Conservation (phyloP, 108 stramenopile species). For the Aureococcus anophagefferens region DNA sequence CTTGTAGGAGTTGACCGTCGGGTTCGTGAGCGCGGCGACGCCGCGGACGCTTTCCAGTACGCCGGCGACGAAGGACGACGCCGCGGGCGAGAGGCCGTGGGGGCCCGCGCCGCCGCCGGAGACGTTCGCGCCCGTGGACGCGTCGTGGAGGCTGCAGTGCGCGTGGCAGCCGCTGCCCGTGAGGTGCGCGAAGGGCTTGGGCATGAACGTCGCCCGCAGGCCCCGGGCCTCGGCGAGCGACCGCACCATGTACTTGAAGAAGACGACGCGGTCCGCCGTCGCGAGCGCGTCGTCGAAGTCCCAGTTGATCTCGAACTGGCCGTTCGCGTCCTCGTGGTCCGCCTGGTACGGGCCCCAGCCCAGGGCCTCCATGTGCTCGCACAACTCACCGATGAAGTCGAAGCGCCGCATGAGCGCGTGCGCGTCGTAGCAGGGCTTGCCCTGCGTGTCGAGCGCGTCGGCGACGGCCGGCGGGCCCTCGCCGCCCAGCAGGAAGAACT, state of each 20-base stretch:
- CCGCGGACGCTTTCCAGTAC: not conserved
- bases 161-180: not conserved
- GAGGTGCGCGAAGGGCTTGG: not conserved
- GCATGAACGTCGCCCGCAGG: slow-evolving; percentile 1
- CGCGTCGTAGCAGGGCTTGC: slow-evolving; percentile 3
- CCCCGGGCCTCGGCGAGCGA: not conserved
- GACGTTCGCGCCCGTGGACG: not conserved
- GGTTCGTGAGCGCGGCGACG: not conserved
- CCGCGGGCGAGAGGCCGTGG: not conserved
- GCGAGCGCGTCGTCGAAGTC: not conserved
- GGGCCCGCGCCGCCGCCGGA: not conserved
- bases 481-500: not conserved
- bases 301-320: slow-evolving; percentile 4
- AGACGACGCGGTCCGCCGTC: not conserved
- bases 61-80: not conserved
- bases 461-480: not conserved
- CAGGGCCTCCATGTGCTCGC: not conserved
- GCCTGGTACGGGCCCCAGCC: slow-evolving; percentile 6
- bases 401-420: not conserved
- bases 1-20: slow-evolving; percentile 1
- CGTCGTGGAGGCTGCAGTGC: not conserved
- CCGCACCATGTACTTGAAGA: not conserved
- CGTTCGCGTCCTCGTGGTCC: slow-evolving; percentile 5
- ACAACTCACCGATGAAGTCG: not conserved
- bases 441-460: not conserved